Evolutionary conservation across 371 early-diverging fungal species (phyloP).

Genomic region (Circinella umbellata): DNA sequence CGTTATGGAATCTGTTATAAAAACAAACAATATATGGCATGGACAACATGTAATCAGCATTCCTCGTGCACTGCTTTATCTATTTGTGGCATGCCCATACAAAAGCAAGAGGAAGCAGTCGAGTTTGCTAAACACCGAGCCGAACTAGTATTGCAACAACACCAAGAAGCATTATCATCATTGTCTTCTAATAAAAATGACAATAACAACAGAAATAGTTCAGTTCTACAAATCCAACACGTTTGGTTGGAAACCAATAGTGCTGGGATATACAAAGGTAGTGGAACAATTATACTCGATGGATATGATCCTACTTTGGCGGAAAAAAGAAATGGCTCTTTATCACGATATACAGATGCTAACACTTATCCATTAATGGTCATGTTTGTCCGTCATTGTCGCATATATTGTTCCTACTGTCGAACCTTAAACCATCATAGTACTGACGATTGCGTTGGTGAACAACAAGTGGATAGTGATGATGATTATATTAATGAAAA

Average conservation of each 20-base stretch:
- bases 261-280: not conserved
- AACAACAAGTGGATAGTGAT: too few relatives aligned
- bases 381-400: not conserved
- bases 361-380: not conserved
- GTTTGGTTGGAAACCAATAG: not conserved
- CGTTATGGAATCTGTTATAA: not conserved
- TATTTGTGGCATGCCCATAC: not conserved
- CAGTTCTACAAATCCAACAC: not conserved
- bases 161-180: too few relatives aligned
- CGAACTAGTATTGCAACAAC: too few relatives aligned
- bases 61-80: not conserved
- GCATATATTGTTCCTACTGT: not conserved
- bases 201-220: not conserved
- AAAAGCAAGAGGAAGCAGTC: not conserved
- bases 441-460: not conserved
- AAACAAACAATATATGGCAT: not conserved
- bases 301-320: not conserved
- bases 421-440: not conserved
- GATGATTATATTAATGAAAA: too few relatives aligned
- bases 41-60: not conserved
- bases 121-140: not conserved
- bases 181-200: too few relatives aligned
- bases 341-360: not conserved
- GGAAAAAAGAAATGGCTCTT: not conserved
- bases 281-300: not conserved